These are phyloP conservation scores for Elsinoe perseae DNA, from an alignment of 2,329 filamentous ascomycete genomes.

Conservation along the genomic window DNA sequence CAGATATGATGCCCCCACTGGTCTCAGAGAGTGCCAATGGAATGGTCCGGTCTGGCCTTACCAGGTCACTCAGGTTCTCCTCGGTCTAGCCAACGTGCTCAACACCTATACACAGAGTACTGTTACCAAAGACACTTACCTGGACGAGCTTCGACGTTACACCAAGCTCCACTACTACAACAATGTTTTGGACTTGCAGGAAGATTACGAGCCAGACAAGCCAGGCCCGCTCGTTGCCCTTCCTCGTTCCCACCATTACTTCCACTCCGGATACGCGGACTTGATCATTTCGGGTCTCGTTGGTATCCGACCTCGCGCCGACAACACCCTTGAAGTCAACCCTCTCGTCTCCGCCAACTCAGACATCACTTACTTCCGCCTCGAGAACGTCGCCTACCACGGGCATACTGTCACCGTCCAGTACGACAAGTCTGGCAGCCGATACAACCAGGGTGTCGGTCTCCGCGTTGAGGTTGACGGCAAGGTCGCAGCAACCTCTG, in stretches of 20 bases:
- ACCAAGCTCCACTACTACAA: conserved; percentile 36
- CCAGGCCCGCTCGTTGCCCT: conserved; percentile 37
- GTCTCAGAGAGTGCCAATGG: conserved; percentile 38
- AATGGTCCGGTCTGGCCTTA: conserved; percentile 41
- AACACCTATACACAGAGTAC: conserved; percentile 33
- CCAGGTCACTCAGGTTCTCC: conserved; percentile 37
- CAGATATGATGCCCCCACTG: conserved; percentile 30
- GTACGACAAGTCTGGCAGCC: conserved; percentile 34
- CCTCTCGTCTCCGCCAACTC: conserved; percentile 30
- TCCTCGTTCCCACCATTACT: conserved; percentile 38
- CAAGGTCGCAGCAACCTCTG: conserved; percentile 27
- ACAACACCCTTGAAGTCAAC: conserved; percentile 36
- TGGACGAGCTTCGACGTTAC: conserved; percentile 33
- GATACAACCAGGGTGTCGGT: conserved; percentile 27
- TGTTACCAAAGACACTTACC: conserved; percentile 31
- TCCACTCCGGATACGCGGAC: conserved; percentile 40
- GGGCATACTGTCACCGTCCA: conserved; percentile 36
- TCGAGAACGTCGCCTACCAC: conserved; percentile 37
- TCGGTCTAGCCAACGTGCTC: conserved; percentile 37
- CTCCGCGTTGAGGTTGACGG: conserved; percentile 33
- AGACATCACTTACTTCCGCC: conserved; percentile 35
- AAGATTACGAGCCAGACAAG: conserved; percentile 40
- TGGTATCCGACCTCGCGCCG: conserved; percentile 35
- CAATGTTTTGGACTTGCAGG: conserved; percentile 34
- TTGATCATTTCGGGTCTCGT: conserved; percentile 37